phyloP scores from a whole-genome alignment of 169 alveolate species.

The Babesia caballi region DNA sequence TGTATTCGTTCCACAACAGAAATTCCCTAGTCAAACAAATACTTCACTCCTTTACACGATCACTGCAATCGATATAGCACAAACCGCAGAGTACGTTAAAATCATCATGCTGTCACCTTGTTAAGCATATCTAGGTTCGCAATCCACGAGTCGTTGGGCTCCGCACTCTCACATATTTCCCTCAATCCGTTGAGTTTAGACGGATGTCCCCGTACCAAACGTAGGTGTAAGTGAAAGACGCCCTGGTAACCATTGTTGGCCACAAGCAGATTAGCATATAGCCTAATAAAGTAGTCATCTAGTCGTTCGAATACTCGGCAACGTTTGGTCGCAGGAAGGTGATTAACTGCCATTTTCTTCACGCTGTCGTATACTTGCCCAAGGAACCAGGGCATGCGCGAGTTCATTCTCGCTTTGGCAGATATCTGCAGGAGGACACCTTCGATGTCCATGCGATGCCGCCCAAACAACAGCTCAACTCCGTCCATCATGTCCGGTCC shows the following conservation, averaged over 20 bases:
- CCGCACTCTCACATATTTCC: conserved; percentile 22
- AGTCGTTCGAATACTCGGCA: background rate
- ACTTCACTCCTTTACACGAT: too few species aligned
- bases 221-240: conserved; percentile 2
- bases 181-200: background rate
- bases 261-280: background rate
- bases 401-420: conserved; percentile 5
- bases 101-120: background rate
- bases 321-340: background rate
- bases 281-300: conserved; percentile 1
- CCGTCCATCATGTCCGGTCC: background rate
- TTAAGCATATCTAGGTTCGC: conserved; percentile 26
- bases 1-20: too few species aligned
- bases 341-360: background rate
- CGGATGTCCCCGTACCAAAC: background rate
- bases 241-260: conserved; percentile 34
- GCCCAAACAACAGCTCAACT: background rate
- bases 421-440: background rate
- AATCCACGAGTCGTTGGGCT: conserved; percentile 11
- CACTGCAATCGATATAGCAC: too few species aligned
- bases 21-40: too few species aligned
- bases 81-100: too few species aligned
- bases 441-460: conserved; percentile 10
- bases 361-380: background rate
- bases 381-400: conserved; percentile 25